Evolutionary conservation across 345 rosid genomes (phyloP).

Genomic region (Populus alba): DNA sequence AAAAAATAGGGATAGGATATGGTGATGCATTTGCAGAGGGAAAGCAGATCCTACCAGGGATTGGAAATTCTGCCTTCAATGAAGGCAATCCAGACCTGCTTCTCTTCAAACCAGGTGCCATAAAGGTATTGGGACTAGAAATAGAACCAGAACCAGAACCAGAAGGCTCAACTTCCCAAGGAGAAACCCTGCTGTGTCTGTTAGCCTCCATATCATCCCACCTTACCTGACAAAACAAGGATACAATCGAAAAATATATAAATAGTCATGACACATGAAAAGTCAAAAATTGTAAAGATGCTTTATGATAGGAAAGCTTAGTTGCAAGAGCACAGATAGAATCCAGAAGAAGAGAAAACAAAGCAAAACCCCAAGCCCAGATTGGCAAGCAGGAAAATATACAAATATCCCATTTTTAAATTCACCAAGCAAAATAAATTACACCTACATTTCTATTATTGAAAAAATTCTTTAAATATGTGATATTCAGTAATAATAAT

Average conservation of each 20-base stretch:
- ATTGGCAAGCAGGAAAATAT: neutral
- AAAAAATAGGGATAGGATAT: neutral
- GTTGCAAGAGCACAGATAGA: neutral
- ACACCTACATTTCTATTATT: neutral
- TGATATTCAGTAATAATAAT: neutral
- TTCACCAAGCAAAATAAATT: neutral
- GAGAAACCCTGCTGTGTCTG: conserved; percentile 77
- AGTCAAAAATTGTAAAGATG: neutral
- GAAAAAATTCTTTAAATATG: neutral
- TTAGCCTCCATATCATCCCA: conserved; percentile 75
- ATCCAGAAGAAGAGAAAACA: neutral
- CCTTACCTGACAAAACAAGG: conserved; percentile 54
- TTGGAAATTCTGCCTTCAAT: conserved; percentile 61
- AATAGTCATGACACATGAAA: neutral
- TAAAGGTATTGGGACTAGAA: conserved; percentile 51
- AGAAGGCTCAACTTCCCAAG: conserved; percentile 88
- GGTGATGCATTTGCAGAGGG: neutral
- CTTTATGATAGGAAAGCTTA: neutral
- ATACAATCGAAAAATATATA: neutral
- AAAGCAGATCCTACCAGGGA: conserved; percentile 51
- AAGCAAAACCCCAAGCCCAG: neutral
- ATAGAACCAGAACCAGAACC: conserved; percentile 58
- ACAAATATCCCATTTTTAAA: neutral
- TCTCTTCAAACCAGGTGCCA: conserved; percentile 67
- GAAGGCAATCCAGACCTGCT: conserved; percentile 72